Conservation (phyloP, 2,329 filamentous ascomycete species). For the Malbranchea cinnamomea region DNA sequence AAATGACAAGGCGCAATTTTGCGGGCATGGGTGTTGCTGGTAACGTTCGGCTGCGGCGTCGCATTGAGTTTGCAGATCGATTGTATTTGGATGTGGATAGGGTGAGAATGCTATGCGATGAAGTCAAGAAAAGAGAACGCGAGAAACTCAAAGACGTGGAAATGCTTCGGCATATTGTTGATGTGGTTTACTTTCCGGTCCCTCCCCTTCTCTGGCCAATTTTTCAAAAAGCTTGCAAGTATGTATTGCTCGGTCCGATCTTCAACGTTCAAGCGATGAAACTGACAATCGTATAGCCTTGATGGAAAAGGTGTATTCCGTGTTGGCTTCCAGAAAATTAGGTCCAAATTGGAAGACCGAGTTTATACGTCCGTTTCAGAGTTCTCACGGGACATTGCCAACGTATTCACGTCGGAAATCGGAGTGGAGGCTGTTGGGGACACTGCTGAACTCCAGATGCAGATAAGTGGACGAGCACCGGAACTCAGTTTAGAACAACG, state of each 20-base stretch:
- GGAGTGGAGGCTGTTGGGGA: conserved; percentile 33
- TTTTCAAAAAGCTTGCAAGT: conserved; percentile 67
- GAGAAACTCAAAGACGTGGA: conserved; percentile 64
- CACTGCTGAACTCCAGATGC: conserved; percentile 28
- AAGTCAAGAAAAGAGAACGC: conserved; percentile 60
- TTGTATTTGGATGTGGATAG: conserved; percentile 53
- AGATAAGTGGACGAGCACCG: conserved; percentile 33
- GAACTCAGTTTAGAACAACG: conserved; percentile 49
- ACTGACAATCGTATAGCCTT: conserved; percentile 23
- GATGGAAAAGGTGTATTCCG: conserved; percentile 40
- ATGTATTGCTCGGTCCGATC: conserved; percentile 37
- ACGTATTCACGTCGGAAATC: conserved; percentile 40
- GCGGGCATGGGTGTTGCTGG: conserved; percentile 84
- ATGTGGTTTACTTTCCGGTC: conserved; percentile 85
- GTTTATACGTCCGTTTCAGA: conserved; percentile 44
- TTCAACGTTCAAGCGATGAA: neutral
- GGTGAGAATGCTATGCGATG: conserved; percentile 53
- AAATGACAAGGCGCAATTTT: conserved; percentile 89
- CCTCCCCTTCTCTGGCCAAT: conserved; percentile 61
- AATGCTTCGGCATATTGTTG: conserved; percentile 63
- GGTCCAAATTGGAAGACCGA: conserved; percentile 38
- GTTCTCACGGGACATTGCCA: conserved; percentile 45
- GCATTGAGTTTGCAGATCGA: conserved; percentile 75
- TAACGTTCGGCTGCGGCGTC: conserved; percentile 57
- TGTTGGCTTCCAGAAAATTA: conserved; percentile 38